Conservation (phyloP, 352 stramenopile genomes). For the Globisporangium middletonii region DNA sequence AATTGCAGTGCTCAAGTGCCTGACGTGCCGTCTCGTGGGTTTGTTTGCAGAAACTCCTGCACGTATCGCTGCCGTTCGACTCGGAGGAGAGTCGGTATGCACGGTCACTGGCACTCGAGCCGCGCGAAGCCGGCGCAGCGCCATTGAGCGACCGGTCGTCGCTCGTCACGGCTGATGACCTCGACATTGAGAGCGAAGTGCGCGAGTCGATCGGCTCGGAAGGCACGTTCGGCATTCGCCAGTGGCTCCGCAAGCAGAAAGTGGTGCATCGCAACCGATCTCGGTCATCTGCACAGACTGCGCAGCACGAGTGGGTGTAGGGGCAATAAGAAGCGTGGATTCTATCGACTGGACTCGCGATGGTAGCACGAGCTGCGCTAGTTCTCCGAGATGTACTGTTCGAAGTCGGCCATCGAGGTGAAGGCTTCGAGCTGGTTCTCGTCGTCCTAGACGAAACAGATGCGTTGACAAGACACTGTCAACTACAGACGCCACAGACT, state of each 20-base stretch:
- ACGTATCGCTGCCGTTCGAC: conserved; percentile 60
- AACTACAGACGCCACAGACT: too few species aligned
- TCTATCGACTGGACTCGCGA: too few species aligned
- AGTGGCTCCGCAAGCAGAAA: conserved; percentile 83
- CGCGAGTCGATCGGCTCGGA: conserved; percentile 69
- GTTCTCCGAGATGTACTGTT: conserved; percentile 48
- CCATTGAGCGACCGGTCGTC: conserved; percentile 54
- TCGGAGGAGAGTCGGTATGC: conserved; percentile 75
- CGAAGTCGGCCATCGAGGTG: conserved; percentile 32
- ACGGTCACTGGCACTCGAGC: conserved; percentile 68
- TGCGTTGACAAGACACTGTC: too few species aligned
- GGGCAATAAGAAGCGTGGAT: background rate
- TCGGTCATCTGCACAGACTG: conserved; percentile 38
- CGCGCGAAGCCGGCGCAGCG: conserved; percentile 56
- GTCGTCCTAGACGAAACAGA: background rate
- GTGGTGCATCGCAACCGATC: conserved; percentile 75
- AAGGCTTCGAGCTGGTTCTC: conserved; percentile 5
- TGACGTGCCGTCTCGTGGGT: background rate
- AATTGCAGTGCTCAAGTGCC: background rate
- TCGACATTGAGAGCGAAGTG: conserved; percentile 78
- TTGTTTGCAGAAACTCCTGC: conserved; percentile 47
- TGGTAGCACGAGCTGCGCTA: conserved; percentile 1
- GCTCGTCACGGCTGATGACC: conserved; percentile 37
- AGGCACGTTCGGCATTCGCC: conserved; percentile 70
- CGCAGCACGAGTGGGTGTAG: conserved; percentile 73